phyloP scores from a whole-genome alignment of 768 basidiomycete genomes.

The Leccinum sublutescens region DNA sequence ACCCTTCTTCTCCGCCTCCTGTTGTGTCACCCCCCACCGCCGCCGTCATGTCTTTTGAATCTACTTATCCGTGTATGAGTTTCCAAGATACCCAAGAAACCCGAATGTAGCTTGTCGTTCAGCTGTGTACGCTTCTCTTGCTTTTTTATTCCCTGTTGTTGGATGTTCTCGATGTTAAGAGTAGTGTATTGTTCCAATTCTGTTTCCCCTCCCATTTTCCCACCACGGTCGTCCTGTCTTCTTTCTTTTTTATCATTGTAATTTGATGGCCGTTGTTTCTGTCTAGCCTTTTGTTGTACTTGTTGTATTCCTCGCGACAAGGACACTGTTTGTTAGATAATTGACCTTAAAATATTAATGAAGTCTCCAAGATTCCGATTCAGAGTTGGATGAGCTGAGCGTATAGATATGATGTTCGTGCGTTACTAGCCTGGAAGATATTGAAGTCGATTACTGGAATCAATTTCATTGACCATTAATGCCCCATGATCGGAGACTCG shows the following conservation, averaged over 20 bases:
- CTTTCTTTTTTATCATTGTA: not conserved
- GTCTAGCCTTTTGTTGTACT: constrained; percentile 6
- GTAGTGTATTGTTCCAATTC: constrained; percentile 7
- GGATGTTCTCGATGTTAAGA: not conserved
- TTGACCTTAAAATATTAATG: not conserved
- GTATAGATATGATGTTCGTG: no score
- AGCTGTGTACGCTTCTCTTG: constrained; percentile 15
- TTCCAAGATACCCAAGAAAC: constrained; percentile 11
- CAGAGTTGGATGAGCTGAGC: not conserved
- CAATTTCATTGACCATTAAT: no score
- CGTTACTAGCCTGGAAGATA: no score
- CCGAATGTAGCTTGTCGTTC: constrained; percentile 21
- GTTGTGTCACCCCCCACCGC: not conserved
- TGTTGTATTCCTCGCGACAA: constrained; percentile 1
- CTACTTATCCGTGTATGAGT: constrained; percentile 6
- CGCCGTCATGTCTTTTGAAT: not conserved
- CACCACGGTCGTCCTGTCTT: constrained; percentile 1
- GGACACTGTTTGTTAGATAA: not conserved
- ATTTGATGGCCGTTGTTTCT: constrained; percentile 4
- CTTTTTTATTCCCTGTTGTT: constrained; percentile 14
- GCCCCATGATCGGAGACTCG: no score
- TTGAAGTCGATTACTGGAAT: no score
- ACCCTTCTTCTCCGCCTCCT: not conserved
- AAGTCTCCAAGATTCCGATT: not conserved
- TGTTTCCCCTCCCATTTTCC: not conserved